Percentiles rank a stretch among this genome's conserved stretches.
These are phyloP conservation scores for Phytophthora foliorum DNA, from an alignment of 352 stramenopile species.

Conservation along the genomic window DNA sequence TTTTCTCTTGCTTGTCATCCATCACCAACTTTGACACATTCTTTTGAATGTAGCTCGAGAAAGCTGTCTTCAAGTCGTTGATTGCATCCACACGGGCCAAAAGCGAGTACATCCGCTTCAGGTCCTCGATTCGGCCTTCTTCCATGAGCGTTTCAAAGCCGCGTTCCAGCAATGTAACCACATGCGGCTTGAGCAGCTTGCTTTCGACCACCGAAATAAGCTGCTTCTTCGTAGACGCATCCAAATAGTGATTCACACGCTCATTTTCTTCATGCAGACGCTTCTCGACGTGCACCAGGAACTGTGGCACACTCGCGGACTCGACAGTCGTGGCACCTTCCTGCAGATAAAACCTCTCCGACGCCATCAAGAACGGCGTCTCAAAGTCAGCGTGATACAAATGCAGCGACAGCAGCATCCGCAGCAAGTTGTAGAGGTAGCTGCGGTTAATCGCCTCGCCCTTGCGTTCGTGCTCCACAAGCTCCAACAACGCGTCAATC, in stretches of 20 bases:
- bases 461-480: conserved; percentile 91
- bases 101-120: conserved; percentile 90
- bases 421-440: conserved; percentile 83
- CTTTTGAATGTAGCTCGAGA: conserved; percentile 80
- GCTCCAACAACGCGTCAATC: conserved; percentile 75
- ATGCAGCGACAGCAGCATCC: conserved; percentile 88
- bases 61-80: conserved; percentile 70
- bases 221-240: conserved; percentile 79
- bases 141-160: conserved; percentile 92
- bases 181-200: conserved; percentile 89
- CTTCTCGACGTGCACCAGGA: conserved; percentile 90
- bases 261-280: conserved; percentile 86
- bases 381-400: conserved; percentile 92
- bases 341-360: conserved; percentile 86
- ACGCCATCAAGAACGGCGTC: conserved; percentile 86
- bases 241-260: conserved; percentile 79
- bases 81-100: conserved; percentile 81
- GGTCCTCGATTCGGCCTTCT: conserved; percentile 78
- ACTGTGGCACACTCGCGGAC: conserved; percentile 79
- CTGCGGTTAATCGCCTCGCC: conserved; percentile 89
- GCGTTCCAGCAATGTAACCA: conserved; percentile 80
- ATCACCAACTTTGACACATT: conserved; percentile 81
- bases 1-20: conserved; percentile 88
- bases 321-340: conserved; percentile 80
- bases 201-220: conserved; percentile 79